A percentile compares a stretch with the other conserved stretches of the same genome.
These are phyloP conservation scores for Puccinia hordei DNA, from an alignment of 1,284 basidiomycete species.

Conservation along the genomic window DNA sequence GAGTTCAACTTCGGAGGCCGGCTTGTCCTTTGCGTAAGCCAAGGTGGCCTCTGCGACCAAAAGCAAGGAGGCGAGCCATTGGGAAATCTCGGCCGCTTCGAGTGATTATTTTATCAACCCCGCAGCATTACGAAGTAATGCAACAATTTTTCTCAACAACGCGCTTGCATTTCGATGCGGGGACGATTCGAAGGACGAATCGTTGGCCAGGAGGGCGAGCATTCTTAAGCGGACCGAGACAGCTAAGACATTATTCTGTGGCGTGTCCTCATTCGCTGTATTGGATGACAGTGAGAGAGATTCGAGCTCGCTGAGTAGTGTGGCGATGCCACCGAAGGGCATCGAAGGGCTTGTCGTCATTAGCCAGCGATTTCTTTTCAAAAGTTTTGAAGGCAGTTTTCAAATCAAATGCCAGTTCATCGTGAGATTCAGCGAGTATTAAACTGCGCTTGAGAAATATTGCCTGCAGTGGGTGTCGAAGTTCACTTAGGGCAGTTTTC, in stretches of 20 bases:
- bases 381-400: constrained; percentile 70
- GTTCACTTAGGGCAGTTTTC: constrained; percentile 65
- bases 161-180: constrained; percentile 52
- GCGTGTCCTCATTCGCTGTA: constrained; percentile 52
- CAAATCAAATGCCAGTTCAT: constrained; percentile 85
- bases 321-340: constrained; percentile 49
- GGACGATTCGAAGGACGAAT: constrained; percentile 54
- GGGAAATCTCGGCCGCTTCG: constrained; percentile 62
- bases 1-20: constrained; percentile 61
- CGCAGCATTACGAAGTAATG: constrained; percentile 50
- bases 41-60: constrained; percentile 80
- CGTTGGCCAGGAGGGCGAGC: constrained; percentile 55
- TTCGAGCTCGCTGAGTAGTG: constrained; percentile 40
- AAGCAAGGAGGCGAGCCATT: constrained; percentile 80
- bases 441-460: constrained; percentile 72
- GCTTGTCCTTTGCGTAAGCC: constrained; percentile 72
- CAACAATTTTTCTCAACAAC: constrained; percentile 53
- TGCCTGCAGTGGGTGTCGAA: constrained; percentile 70
- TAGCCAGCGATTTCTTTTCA: constrained; percentile 50
- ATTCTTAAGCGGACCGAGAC: constrained; percentile 54
- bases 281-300: constrained; percentile 39
- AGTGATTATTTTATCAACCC: constrained; percentile 54
- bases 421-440: constrained; percentile 79
- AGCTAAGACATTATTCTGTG: constrained; percentile 52
- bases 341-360: constrained; percentile 47